Evolutionary conservation across 2,329 filamentous ascomycete species (phyloP), one percentile per base, ranked within the genome.

Genomic region (Aureobasidium leucospermi): DNA sequence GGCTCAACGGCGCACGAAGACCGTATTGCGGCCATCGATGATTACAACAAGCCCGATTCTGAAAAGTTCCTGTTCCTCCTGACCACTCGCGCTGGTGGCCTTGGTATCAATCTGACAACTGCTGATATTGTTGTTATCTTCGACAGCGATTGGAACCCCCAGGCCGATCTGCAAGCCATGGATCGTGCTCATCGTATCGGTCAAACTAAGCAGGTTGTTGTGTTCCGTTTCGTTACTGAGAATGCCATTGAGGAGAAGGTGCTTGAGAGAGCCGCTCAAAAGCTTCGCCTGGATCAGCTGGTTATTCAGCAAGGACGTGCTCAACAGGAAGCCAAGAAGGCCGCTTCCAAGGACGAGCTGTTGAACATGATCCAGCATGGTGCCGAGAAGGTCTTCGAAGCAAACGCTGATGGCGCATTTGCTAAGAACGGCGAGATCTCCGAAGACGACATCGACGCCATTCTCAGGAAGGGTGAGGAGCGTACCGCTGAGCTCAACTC

Each of bases 211-310:
- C 94, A 99, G 72, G 94, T 99, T 10, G 83, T 92, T 45, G 94
- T 99, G 3, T 99, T 96, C 77, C 85, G 94, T 62, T 96, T 99
- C 67, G 89, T 99, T 28, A 99, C 95, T 0, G 94, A 99, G 71
- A 95, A 96, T 69, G 94, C 94, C 0, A 97, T 99, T 62, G 94
- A 99, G 70, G 94, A 99, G 75, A 97, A 99, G 76, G 94, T 99
- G 9, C 78, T 99, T 51, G 93, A 99, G 75, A 87, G 94, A 72
- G 94, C 94, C 31, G 94, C 95, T 1, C 94, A 99, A 71, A 99
- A 99, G 75, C 79, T 99, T 62, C 90, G 94, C 63, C 84, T 99
- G 31, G 94, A 99, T 69, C 94, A 99, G 73, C 82, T 99, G 23
- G 94, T 99, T 67, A 99, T 99, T 68, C 94, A 99, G 70, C 94